Base-by-base conservation (phyloP, 768 basidiomycete genomes). In the Macrocybe gigantea region DNA sequence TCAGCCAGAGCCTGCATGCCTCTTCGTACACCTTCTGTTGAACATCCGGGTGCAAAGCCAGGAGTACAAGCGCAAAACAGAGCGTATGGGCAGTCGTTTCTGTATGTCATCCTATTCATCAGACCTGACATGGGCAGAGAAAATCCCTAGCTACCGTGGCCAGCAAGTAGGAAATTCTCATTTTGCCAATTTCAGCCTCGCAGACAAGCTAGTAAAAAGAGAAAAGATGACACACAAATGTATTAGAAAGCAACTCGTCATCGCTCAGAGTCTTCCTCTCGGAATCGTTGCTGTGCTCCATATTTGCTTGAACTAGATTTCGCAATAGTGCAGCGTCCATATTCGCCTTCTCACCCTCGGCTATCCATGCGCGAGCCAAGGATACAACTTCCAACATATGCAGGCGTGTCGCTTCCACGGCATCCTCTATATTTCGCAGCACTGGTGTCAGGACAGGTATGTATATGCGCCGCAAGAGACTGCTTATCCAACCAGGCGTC, bases 31-130 rank as follows among this genome's bases (percentile, higher is more conserved):
- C 53, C 45, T 65, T 73, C 29, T 68, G 59, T 53, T 82, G 80
- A 32, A 64, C 63, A 1, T 74, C 73, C 2, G 78, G 77, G 53
- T 79, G 60, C 9, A 79, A 60, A 3, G 80, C 79, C 7, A 82
- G 59, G 8, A 75, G 60, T 0, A 56, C 60, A 10, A 78, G 48
- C 1, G 68, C 64, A 48, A 77, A 77, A 35, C 63, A 62, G 3
- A 77, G 61, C 0, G 74, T 62, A 51, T 77, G 70, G 4, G 76
- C 66, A 1, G 73, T 66, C 0, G 76, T 79, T 59, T 78, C 75
- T 78, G n/a, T n/a, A 44, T 15, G 9, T n/a, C 35, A 15, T 22
- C 33, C n/a, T n/a, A n/a, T n/a, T n/a, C n/a, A n/a, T n/a, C n/a
- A n/a, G n/a, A n/a, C n/a, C n/a, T n/a, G n/a, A n/a, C n/a, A n/a